Percentiles rank a stretch among this genome's conserved stretches.
Evolutionary conservation across 2,329 filamentous ascomycete species (phyloP).

Genomic region (Pseudogymnoascus sp.): DNA sequence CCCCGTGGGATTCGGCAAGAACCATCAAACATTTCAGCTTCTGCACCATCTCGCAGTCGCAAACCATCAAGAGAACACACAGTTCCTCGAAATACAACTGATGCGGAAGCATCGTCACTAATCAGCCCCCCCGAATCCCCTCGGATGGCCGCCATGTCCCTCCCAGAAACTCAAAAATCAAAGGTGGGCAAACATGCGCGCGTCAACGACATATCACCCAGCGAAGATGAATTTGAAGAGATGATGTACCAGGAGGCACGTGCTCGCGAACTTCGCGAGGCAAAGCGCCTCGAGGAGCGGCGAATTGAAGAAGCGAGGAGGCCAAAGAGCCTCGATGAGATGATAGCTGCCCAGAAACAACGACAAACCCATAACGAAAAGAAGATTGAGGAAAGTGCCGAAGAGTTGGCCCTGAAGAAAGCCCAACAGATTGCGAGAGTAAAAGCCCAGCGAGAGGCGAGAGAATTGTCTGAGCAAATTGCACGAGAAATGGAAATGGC

Average conservation of each 20-base stretch:
- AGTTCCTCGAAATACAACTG: not conserved
- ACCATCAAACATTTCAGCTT: not conserved
- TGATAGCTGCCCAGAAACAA: not conserved
- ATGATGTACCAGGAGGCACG: not conserved
- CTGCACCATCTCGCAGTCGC: not conserved
- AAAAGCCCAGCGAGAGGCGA: not conserved
- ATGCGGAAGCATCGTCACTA: not conserved
- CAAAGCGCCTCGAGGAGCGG: not conserved
- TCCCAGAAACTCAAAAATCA: not conserved
- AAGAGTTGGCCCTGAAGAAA: not conserved
- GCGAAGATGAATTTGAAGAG: not conserved
- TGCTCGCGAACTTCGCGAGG: not conserved
- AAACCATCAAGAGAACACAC: not conserved
- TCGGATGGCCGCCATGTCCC: not conserved
- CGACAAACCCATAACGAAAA: not conserved
- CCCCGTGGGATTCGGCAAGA: not conserved
- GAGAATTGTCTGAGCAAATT: not conserved
- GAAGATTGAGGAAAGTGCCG: too few species aligned
- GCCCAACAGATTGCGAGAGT: not conserved
- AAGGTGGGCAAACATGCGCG: not conserved
- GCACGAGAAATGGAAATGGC: not conserved
- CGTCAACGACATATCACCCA: not conserved
- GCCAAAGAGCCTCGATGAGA: slow-evolving; percentile 3
- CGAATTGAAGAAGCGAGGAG: not conserved
- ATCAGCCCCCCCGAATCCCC: not conserved